These are phyloP conservation scores for Myriangium duriaei DNA, from an alignment of 2,329 filamentous ascomycete genomes.

Conservation along the genomic window DNA sequence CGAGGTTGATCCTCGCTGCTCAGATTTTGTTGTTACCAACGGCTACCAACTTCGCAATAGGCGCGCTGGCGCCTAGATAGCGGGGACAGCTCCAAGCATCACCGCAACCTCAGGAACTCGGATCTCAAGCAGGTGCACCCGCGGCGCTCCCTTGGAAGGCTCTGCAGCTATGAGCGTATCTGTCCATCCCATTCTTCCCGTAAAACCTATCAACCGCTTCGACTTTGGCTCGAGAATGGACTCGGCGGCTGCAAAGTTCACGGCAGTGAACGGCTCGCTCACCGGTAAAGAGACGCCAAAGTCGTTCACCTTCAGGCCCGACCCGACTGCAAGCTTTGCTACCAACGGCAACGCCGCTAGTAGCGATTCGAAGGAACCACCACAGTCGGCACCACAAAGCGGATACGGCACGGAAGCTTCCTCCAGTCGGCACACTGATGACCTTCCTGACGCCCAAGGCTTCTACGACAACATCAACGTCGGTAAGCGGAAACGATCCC, in stretches of 20 bases:
- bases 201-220: slow-evolving; percentile 1
- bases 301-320: slow-evolving; percentile 8
- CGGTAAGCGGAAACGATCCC: slow-evolving; percentile 6
- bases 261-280: slow-evolving; percentile 4
- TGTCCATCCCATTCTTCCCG: neutral
- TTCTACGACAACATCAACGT: slow-evolving; percentile 6
- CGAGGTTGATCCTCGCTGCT: neutral
- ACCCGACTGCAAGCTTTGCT: slow-evolving; percentile 3
- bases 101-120: no score
- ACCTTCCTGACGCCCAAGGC: neutral
- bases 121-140: no score
- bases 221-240: slow-evolving; percentile 4
- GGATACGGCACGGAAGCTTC: neutral
- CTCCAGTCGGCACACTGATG: neutral
- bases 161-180: slow-evolving; percentile 5
- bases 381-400: neutral
- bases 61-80: neutral
- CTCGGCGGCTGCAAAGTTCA: slow-evolving; percentile 2
- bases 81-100: neutral
- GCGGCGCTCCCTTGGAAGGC: no score
- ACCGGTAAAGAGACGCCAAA: neutral
- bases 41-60: neutral
- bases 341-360: neutral
- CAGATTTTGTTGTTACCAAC: neutral
- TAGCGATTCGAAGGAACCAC: neutral